These are phyloP conservation scores for Russula foetens DNA, from an alignment of 768 basidiomycete species.

Conservation along the genomic window DNA sequence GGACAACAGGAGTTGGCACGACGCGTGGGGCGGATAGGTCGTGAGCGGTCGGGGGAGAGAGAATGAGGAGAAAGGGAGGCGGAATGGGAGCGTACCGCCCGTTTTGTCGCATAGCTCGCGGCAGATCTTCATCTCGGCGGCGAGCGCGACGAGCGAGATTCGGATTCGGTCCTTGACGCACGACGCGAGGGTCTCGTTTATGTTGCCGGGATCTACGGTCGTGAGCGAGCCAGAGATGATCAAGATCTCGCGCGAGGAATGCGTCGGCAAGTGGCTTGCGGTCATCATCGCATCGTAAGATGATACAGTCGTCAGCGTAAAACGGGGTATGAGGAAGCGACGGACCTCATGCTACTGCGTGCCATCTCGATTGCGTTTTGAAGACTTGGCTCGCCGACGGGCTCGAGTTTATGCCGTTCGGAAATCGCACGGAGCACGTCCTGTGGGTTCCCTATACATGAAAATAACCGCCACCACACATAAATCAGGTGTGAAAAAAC, in stretches of 20 bases:
- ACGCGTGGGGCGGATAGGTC: constrained; percentile 2
- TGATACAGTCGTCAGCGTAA: too few relatives aligned
- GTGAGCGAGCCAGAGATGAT: constrained; percentile 94
- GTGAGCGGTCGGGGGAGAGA: constrained; percentile 2
- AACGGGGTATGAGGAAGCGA: background rate
- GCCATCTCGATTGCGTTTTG: constrained; percentile 99
- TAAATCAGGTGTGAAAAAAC: background rate
- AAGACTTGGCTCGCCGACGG: constrained; percentile 86
- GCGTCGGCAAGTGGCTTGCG: constrained; percentile 90
- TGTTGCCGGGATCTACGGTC: constrained; percentile 94
- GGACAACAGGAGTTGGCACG: too few relatives aligned
- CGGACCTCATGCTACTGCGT: constrained; percentile 81
- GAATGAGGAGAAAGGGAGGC: background rate
- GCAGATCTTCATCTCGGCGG: constrained; percentile 98
- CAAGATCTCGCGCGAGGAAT: constrained; percentile 92
- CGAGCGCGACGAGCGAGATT: constrained; percentile 87
- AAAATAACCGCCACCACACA: background rate
- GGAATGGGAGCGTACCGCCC: constrained; percentile 55
- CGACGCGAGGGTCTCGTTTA: constrained; percentile 86
- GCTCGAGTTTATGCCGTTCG: constrained; percentile 83
- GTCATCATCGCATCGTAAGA: too few relatives aligned
- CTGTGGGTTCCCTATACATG: constrained; percentile 76
- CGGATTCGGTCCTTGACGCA: constrained; percentile 81
- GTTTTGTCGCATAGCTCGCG: constrained; percentile 87
- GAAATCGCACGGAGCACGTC: constrained; percentile 84